A percentile compares a stretch with the other conserved stretches of the same genome.
Conservation (phyloP, 2,329 filamentous ascomycete genomes). For the Myriosclerotinia duriaeana region DNA sequence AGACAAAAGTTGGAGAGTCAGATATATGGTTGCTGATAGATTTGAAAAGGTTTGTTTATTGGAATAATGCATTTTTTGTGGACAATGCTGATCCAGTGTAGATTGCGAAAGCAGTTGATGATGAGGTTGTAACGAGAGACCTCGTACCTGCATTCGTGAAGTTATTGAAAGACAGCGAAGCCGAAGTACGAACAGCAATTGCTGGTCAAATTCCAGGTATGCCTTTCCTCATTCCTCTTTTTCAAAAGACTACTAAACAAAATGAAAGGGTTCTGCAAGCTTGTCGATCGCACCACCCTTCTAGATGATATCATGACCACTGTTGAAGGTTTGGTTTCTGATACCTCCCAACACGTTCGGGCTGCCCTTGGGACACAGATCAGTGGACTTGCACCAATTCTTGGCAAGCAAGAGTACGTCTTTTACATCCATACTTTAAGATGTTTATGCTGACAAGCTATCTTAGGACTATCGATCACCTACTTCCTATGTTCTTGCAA, state of each 20-base stretch:
- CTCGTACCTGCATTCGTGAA: slow-evolving; percentile 96
- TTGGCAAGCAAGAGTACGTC: slow-evolving; percentile 93
- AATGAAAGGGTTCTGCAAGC: slow-evolving; percentile 74
- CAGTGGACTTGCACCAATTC: slow-evolving; percentile 90
- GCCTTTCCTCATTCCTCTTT: slow-evolving; percentile 2
- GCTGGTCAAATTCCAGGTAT: slow-evolving; percentile 90
- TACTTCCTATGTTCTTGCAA: slow-evolving; percentile 97
- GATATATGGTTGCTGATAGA: slow-evolving; percentile 98
- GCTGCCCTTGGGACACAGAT: slow-evolving; percentile 95
- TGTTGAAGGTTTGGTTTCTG: slow-evolving; percentile 92
- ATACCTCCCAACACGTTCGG: slow-evolving; percentile 94
- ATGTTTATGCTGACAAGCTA: slow-evolving; percentile 30
- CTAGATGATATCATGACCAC: slow-evolving; percentile 96
- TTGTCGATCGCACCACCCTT: slow-evolving; percentile 83
- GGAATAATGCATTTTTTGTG: background rate
- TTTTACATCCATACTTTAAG: background rate
- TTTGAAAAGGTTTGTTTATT: slow-evolving; percentile 78
- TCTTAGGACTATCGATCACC: slow-evolving; percentile 83
- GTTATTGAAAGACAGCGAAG: slow-evolving; percentile 95
- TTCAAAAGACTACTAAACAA: slow-evolving; percentile 33
- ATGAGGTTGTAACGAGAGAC: slow-evolving; percentile 91
- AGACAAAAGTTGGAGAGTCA: slow-evolving; percentile 98
- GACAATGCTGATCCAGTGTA: slow-evolving; percentile 43
- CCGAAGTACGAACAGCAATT: slow-evolving; percentile 94
- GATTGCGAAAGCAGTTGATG: slow-evolving; percentile 98